Evolutionary conservation across 106 monocot species (phyloP), one percentile per base, ranked within the genome.

Genomic region (Apostasia ramifera): DNA sequence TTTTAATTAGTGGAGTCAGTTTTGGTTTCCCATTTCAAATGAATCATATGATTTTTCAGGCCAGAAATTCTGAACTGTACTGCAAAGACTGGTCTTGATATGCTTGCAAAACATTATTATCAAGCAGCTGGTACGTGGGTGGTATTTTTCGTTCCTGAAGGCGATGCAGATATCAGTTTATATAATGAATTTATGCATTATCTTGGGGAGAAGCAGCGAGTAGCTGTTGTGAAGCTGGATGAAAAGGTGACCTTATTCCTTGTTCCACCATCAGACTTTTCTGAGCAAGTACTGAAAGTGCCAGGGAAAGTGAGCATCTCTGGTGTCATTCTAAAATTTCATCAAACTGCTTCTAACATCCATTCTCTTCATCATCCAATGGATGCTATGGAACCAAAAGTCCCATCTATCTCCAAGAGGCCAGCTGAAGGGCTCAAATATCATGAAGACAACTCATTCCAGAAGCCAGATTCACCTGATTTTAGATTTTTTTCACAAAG

Each of bases 291-390:
- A 42, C 70, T 97, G 57, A 97, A 92, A 68, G 97, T 97, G 11
- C 92, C 97, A 6, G 97, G 97, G 40, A 97, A 97, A 82, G 65
- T 97, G 46, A 97, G 97, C 74, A 97, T 97, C 58, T 89, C 97
- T 77, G 97, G 97, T 49, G 86, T 97, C 12, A 75, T 97, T 66
- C 62, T 97, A 47, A 84, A 70, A 58, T 97, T 97, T 63, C 82
- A 83, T 74, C 86, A 92, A 55, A 67, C 80, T 14, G 73, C 67
- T 77, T 71, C 77, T 47, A 73, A 73, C 58, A 75, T 78, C 26
- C 71, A 57, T 60, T 81, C 86, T 69, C 69, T 77, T 55, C 81
- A 71, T 42, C 74, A 79, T 69, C 77, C 71, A 58, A 47, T 67
- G 44, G 83, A 83, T 63, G 63, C 43, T 10, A 47, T 55, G 51